Conservation (phyloP, 345 rosid genomes). For the Hirschfeldia incana region DNA sequence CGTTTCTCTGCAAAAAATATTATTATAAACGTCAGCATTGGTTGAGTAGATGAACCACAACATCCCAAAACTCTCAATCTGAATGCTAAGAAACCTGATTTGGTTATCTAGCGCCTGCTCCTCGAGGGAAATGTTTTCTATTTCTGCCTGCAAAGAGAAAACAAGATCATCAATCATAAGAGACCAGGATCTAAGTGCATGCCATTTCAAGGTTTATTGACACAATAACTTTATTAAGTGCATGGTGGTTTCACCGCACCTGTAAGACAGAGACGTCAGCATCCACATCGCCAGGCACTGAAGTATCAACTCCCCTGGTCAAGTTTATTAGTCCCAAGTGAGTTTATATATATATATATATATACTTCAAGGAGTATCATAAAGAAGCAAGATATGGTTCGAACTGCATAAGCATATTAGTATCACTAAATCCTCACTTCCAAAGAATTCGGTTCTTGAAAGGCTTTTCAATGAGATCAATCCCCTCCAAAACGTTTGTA, state of each 20-base stretch:
- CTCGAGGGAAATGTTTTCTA: constrained; percentile 66
- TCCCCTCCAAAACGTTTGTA: constrained; percentile 98
- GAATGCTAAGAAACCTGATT: constrained; percentile 62
- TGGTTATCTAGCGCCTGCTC: constrained; percentile 72
- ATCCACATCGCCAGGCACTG: constrained; percentile 58
- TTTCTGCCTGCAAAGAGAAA: constrained; percentile 64
- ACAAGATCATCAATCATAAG: constrained; percentile 23
- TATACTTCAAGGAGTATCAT: constrained; percentile 19
- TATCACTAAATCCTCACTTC: constrained; percentile 63
- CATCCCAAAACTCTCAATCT: constrained; percentile 22
- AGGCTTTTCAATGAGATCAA: constrained; percentile 95
- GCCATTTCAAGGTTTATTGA: not conserved
- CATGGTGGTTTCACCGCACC: constrained; percentile 44
- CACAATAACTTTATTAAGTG: constrained; percentile 8
- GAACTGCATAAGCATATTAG: constrained; percentile 31
- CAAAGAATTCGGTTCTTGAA: constrained; percentile 87
- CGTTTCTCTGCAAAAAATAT: constrained; percentile 60
- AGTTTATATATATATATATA: constrained; percentile 25
- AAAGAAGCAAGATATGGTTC: constrained; percentile 10
- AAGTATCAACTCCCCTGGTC: constrained; percentile 75
- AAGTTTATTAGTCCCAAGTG: constrained; percentile 40
- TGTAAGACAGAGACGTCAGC: constrained; percentile 59
- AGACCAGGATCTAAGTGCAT: constrained; percentile 5
- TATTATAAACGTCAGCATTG: constrained; percentile 41
- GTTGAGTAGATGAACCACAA: constrained; percentile 23